These are phyloP conservation scores for Stellera chamaejasme DNA, from an alignment of 345 rosid species.

Conservation along the genomic window DNA sequence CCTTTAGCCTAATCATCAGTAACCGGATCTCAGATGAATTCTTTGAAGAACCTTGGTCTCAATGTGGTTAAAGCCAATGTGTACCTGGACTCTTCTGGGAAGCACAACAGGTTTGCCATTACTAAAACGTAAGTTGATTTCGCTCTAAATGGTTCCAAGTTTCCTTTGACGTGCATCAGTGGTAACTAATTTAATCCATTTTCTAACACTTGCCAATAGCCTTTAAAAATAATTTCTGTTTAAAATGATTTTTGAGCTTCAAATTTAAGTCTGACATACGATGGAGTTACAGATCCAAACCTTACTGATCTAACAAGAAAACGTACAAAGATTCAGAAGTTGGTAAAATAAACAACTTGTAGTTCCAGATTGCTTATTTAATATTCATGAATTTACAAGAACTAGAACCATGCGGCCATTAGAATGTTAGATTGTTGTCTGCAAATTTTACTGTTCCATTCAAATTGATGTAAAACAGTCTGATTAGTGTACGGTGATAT, in stretches of 20 bases:
- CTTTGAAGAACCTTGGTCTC: constrained; percentile 83
- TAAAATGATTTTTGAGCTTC: too few relatives aligned
- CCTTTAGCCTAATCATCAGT: constrained; percentile 9
- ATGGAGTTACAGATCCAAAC: too few relatives aligned
- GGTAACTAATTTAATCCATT: neutral
- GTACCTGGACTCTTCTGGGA: constrained; percentile 87
- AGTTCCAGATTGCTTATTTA: too few relatives aligned
- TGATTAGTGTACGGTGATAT: neutral
- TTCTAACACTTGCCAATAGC: neutral
- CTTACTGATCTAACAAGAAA: too few relatives aligned
- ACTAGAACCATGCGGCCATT: too few relatives aligned
- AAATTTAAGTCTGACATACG: too few relatives aligned
- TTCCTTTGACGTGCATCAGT: neutral
- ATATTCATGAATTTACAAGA: too few relatives aligned
- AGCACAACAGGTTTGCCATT: constrained; percentile 81
- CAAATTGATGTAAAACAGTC: too few relatives aligned
- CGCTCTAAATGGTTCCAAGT: neutral
- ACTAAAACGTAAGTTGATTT: constrained; percentile 66
- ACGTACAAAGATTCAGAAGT: too few relatives aligned
- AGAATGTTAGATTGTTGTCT: too few relatives aligned
- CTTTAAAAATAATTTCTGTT: neutral
- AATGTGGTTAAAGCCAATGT: constrained; percentile 95
- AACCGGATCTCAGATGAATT: constrained; percentile 63
- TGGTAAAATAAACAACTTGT: too few relatives aligned
- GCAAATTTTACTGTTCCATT: too few relatives aligned